Percentiles rank a stretch among this genome's conserved stretches.
phyloP scores from a whole-genome alignment of 202 grass and related monocot species.

The Panicum virgatum region DNA sequence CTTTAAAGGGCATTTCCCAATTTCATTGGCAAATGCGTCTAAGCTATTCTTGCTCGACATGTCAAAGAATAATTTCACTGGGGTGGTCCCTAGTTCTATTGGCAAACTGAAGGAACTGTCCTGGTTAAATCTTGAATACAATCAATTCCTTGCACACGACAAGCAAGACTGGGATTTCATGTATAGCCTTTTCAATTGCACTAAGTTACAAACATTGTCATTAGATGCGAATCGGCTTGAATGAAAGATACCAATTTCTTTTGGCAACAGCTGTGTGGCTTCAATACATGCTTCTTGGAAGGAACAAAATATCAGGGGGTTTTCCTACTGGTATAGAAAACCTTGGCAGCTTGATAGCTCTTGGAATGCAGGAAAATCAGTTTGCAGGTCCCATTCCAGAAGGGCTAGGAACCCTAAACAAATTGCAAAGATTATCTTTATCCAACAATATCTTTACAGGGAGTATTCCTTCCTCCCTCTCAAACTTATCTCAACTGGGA shows the following conservation, averaged over 20 bases:
- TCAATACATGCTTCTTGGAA: background rate
- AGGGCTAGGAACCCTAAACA: background rate
- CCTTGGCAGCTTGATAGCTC: too few relatives aligned
- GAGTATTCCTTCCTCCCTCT: constrained; percentile 6
- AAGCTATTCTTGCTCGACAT: constrained; percentile 5
- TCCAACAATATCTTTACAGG: constrained; percentile 27
- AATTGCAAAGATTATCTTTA: background rate
- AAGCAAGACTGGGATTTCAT: constrained; percentile 45
- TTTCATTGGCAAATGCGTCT: constrained; percentile 21
- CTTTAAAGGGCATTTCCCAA: constrained; percentile 18
- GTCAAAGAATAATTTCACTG: constrained; percentile 28
- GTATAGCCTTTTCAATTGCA: constrained; percentile 33
- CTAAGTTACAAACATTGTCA: background rate
- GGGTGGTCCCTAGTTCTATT: constrained; percentile 35
- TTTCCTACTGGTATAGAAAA: too few relatives aligned
- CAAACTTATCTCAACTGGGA: background rate
- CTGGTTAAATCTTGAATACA: constrained; percentile 19
- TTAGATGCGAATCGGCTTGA: constrained; percentile 5
- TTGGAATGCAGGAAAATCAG: constrained; percentile 3
- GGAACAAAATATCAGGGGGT: background rate
- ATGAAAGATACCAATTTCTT: constrained; percentile 26
- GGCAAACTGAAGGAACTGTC: constrained; percentile 34
- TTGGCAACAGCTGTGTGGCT: constrained; percentile 37
- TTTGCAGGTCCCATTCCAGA: constrained; percentile 33
- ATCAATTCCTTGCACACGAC: constrained; percentile 22